These are phyloP conservation scores for Flaveria sonorensis DNA, from an alignment of 129 eudicot genomes.

Conservation along the genomic window DNA sequence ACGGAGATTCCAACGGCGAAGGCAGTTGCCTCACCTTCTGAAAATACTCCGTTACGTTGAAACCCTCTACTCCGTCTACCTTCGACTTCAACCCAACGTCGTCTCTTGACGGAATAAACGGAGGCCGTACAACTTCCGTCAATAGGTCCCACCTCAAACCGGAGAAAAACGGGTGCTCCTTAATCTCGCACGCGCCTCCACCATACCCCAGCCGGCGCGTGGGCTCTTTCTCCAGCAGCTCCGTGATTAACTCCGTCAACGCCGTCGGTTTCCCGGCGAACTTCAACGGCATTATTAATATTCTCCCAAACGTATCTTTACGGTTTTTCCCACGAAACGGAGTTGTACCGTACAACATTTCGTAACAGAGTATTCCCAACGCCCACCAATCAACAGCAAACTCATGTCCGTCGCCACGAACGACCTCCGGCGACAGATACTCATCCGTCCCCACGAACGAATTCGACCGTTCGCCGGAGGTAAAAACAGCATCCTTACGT, in stretches of 20 bases:
- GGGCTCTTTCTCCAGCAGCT: conserved; percentile 71
- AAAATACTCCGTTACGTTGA: conserved; percentile 59
- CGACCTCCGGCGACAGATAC: conserved; percentile 83
- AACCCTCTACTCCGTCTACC: conserved; percentile 26
- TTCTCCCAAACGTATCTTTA: conserved; percentile 69
- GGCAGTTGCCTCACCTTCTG: conserved; percentile 50
- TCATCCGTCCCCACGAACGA: conserved; percentile 95
- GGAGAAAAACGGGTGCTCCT: conserved; percentile 63
- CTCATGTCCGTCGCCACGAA: conserved; percentile 85
- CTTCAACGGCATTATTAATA: conserved; percentile 57
- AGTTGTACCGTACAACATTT: conserved; percentile 84
- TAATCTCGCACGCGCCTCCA: conserved; percentile 75
- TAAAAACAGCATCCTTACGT: conserved; percentile 38
- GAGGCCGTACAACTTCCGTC: conserved; percentile 80
- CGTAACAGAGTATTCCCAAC: conserved; percentile 70
- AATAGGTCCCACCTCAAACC: conserved; percentile 77
- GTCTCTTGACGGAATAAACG: conserved; percentile 63
- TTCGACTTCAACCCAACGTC: conserved; percentile 34
- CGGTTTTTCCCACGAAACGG: conserved; percentile 78
- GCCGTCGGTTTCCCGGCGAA: conserved; percentile 56
- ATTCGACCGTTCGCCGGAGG: conserved; percentile 58
- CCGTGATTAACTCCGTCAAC: conserved; percentile 64
- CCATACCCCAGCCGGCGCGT: conserved; percentile 67
- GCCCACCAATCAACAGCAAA: conserved; percentile 97
- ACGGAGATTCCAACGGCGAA: conserved; percentile 67